Evolutionary conservation across 441 rosid genomes (phyloP).

Genomic region (Eugenia klotzschiana): DNA sequence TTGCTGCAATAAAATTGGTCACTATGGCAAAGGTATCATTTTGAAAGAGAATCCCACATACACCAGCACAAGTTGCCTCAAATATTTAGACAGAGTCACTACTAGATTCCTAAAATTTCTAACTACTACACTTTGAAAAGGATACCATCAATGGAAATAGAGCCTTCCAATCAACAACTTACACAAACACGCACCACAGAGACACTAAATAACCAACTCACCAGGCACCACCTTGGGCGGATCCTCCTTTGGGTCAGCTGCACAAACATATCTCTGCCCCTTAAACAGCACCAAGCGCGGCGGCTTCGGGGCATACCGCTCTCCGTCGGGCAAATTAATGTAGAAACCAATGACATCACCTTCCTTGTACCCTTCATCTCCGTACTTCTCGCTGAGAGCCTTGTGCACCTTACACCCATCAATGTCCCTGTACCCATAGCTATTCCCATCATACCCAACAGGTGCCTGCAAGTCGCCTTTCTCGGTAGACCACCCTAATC

Average conservation of each 20-base stretch:
- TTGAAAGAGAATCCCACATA: background rate
- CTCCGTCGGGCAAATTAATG: slow-evolving; percentile 78
- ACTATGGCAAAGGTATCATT: background rate
- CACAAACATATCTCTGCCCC: slow-evolving; percentile 73
- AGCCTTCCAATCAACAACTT: background rate
- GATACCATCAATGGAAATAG: background rate
- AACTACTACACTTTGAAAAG: background rate
- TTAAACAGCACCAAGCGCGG: slow-evolving; percentile 73
- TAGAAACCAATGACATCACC: slow-evolving; percentile 90
- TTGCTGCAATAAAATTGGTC: background rate
- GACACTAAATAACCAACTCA: slow-evolving; percentile 11
- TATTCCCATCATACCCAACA: slow-evolving; percentile 80
- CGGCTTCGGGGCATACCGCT: slow-evolving; percentile 51
- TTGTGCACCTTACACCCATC: slow-evolving; percentile 95
- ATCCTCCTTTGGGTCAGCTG: slow-evolving; percentile 71
- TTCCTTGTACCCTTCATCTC: slow-evolving; percentile 83
- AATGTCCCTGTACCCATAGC: slow-evolving; percentile 82
- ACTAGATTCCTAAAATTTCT: background rate
- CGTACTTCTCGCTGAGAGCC: slow-evolving; percentile 81
- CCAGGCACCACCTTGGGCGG: slow-evolving; percentile 68
- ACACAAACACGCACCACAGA: background rate
- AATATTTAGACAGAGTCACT: background rate
- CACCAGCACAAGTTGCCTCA: background rate
- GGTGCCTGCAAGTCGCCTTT: slow-evolving; percentile 97
- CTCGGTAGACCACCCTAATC: slow-evolving; percentile 90